Evolutionary conservation across 257 asterid genomes (phyloP), one percentile per base, ranked within the genome.

Genomic region (Petrea volubilis): DNA sequence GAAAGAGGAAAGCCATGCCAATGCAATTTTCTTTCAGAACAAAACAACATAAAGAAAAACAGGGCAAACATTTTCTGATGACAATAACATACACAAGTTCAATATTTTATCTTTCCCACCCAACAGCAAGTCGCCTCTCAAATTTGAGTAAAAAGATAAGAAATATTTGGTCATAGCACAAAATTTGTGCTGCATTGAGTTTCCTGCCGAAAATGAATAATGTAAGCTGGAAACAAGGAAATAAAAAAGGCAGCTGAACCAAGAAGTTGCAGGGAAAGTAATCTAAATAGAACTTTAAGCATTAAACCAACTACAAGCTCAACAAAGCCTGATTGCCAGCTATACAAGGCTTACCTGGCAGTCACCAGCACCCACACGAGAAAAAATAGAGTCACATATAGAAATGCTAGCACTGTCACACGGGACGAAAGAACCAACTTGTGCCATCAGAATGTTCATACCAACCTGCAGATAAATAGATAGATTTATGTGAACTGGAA

Each of bases 351-450:
- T 77, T 76, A 94, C 99, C 93, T 95, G 99, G 83, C 99, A 95
- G 83, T 95, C 99, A 74, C 99, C 99, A 73, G 99, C 99, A 49
- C 99, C 99, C 58, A 95, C 98, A 68, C 98, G 98, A 77, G 99
- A 98, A 74, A 95, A 95, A 66, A 95, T 90, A 84, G 97, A 95
- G 80, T 95, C 99, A 13, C 98, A 97, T 25, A 95, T 73, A 70
- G 99, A 90, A 79, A 95, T 85, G 76, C 68, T 80, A 56, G 99
- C 99, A 72, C 74, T 84, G 77, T 86, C 90, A 77, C 99, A 95
- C 36, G 99, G 98, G 65, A 95, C 88, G 68, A 90, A 95, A 20
- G 89, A 92, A 44, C 99, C 99, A 59, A 95, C 72, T 87, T 95
- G 99, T 40, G 99, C 96, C 99, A 95, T 95, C 77, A 92, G 83